Evolutionary conservation across 2,329 filamentous ascomycete species (phyloP), one percentile per base, ranked within the genome.

Genomic region (Paecilomyces variotii): DNA sequence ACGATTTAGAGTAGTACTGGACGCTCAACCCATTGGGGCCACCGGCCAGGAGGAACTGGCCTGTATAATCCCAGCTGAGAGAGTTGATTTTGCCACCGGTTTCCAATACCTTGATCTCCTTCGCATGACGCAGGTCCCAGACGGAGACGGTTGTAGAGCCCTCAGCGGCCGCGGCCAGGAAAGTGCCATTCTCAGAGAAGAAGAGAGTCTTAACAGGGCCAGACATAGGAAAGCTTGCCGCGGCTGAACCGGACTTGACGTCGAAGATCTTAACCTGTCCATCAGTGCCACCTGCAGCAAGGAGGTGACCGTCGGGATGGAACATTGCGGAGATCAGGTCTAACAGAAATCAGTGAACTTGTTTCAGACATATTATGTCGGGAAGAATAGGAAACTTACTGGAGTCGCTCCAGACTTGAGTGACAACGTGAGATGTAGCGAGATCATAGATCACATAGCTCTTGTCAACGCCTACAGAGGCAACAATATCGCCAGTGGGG

Each of bases 131-230:
- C 61, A 99, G 81, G 74, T 97, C 93, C 80, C 95, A 97, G 57
- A 97, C 85, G 9, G 89, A 89, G 39, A 96, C 87, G 26, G 82
- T 87, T 25, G 86, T 89, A 63, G 91, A 89, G 30, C 86, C 87
- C 73, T 91, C 87, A 59, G 88, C 86, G 6, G 87, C 87, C 4
- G 91, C 89, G 1, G 93, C 93, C 63, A 99, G 87, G 90, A 92
- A 97, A 67, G 90, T 96, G 26, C 94, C 94, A 67, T 99, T 99
- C 74, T 99, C 94, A 0, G 92, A 97, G 76, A 99, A 99, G 59
- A 84, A 82, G 49, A 99, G 78, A 10, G 86, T 84, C 66, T 89
- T 85, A 2, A 97, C 82, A 0, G 91, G 86, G 0, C 86, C 85
- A 26, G 74, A 70, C 60, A 80, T 74, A 6, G 80, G 78, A 73